Conservation (phyloP, 768 basidiomycete species). For the Leccinum olivaceopallidum region DNA sequence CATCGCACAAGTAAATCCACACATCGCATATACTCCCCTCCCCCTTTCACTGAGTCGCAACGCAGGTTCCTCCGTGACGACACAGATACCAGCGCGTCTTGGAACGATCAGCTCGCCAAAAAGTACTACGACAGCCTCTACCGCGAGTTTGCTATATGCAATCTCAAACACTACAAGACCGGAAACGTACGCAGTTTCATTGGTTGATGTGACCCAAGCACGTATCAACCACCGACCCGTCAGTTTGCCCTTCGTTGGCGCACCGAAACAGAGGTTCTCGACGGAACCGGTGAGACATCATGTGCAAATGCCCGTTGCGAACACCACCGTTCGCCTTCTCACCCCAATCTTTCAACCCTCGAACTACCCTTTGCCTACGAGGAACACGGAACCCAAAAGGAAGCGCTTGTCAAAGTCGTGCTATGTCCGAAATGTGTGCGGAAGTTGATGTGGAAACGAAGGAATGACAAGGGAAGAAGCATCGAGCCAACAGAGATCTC, state of each 20-base stretch:
- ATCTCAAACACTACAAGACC: slow-evolving; percentile 94
- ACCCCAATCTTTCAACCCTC: slow-evolving; percentile 60
- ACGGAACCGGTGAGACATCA: slow-evolving; percentile 80
- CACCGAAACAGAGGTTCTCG: slow-evolving; percentile 87
- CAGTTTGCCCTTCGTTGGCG: slow-evolving; percentile 94
- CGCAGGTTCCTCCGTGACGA: slow-evolving; percentile 75
- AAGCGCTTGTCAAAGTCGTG: slow-evolving; percentile 89
- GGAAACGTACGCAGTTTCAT: slow-evolving; percentile 61
- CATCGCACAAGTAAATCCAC: slow-evolving; percentile 58
- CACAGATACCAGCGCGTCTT: slow-evolving; percentile 36
- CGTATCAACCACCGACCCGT: background rate
- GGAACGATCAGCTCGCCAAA: slow-evolving; percentile 84
- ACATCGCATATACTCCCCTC: background rate
- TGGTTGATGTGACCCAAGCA: background rate
- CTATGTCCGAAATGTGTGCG: slow-evolving; percentile 75
- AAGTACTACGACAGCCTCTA: slow-evolving; percentile 90
- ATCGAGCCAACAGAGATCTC: background rate
- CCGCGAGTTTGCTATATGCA: slow-evolving; percentile 89
- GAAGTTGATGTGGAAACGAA: slow-evolving; percentile 87
- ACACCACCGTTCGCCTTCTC: slow-evolving; percentile 46
- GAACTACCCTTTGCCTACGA: slow-evolving; percentile 90
- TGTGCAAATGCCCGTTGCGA: slow-evolving; percentile 89
- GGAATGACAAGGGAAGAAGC: slow-evolving; percentile 50
- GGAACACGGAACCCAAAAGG: slow-evolving; percentile 74
- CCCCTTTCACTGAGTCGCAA: background rate